Base-by-base conservation (phyloP, 768 basidiomycete genomes). In the Myochromella boudieri region DNA sequence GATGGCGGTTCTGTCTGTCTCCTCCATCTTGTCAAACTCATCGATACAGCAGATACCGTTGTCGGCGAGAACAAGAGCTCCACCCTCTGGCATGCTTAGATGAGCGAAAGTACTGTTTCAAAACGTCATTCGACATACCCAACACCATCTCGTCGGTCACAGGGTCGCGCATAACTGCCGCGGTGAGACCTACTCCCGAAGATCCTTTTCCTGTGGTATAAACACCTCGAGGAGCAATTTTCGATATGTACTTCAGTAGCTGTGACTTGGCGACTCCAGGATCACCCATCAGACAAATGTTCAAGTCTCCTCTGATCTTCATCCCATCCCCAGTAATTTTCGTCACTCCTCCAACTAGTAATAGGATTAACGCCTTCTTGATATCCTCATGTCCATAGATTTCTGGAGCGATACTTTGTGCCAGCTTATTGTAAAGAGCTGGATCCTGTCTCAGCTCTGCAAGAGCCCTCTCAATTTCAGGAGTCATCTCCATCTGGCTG, bases 21-120 rank as follows among this genome's bases (percentile, higher is more conserved):
- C 97, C 56, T 98, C 97, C 97, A 99, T 99, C 67, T 99, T 98
- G 73, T 99, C 97, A 62, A 99, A 99, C 64, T 99, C 97, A 56
- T 99, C 97, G 53, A 99, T 99, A 67, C 95, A 98, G 72, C 95
- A 97, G 60, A 99, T 99, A 22, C 97, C 97, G 55, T 99, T 99
- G 67, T 99, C 97, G 9, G 97, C 95, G 37, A 99, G 81, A 12
- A 99, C 97, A 43, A 99, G 81, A n/a, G 97, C 97, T 22, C 97
- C 97, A 4, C 97, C 97, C 91, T 99, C 97, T 97, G 68, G 20
- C 38, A 49, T 37, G 29, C 38, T 42, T 51, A 2, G 47, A 48
- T 20, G 26, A 40, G 26, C 21, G 17, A 11, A 31, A 38, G 15
- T 15, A n/a, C 36, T n/a, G 20, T 22, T 20, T 17, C 6, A 20